Conservation (phyloP, 345 rosid species). For the Viola odorata region DNA sequence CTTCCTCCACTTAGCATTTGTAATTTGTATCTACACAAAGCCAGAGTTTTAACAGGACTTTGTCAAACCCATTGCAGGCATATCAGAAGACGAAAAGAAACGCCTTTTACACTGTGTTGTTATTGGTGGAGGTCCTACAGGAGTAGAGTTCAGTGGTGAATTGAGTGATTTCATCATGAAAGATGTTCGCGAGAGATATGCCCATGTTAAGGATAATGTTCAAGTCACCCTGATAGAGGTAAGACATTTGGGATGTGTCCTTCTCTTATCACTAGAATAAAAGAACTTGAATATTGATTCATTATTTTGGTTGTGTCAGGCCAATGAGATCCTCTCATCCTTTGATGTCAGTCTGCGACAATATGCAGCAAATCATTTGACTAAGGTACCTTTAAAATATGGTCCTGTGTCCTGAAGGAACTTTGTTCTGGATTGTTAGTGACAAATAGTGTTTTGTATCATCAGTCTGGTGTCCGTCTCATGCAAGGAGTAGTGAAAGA, state of each 20-base stretch:
- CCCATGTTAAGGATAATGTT: conserved; percentile 69
- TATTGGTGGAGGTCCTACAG: conserved; percentile 95
- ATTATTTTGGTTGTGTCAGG: conserved; percentile 31
- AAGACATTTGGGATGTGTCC: not conserved
- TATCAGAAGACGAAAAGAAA: conserved; percentile 66
- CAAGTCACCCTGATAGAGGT: conserved; percentile 95
- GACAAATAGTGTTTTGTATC: conserved; percentile 11
- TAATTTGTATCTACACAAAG: not conserved
- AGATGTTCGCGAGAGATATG: conserved; percentile 67
- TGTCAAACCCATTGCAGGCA: conserved; percentile 36
- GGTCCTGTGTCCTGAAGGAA: not conserved
- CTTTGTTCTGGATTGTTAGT: conserved; percentile 5
- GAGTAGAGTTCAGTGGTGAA: conserved; percentile 96
- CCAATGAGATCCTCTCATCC: conserved; percentile 76
- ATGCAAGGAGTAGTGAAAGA: conserved; percentile 54
- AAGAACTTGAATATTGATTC: not conserved
- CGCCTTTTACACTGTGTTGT: conserved; percentile 83
- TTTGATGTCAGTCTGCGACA: conserved; percentile 62
- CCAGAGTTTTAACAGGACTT: not conserved
- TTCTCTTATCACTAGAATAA: not conserved
- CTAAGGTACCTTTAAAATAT: conserved; percentile 36
- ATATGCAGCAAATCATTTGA: conserved; percentile 61
- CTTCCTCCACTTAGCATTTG: not conserved
- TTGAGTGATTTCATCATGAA: conserved; percentile 89
- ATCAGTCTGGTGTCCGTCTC: conserved; percentile 45